Evolutionary conservation across 2,329 filamentous ascomycete species (phyloP).

Genomic region (Phaeophleospora eucalypticola): DNA sequence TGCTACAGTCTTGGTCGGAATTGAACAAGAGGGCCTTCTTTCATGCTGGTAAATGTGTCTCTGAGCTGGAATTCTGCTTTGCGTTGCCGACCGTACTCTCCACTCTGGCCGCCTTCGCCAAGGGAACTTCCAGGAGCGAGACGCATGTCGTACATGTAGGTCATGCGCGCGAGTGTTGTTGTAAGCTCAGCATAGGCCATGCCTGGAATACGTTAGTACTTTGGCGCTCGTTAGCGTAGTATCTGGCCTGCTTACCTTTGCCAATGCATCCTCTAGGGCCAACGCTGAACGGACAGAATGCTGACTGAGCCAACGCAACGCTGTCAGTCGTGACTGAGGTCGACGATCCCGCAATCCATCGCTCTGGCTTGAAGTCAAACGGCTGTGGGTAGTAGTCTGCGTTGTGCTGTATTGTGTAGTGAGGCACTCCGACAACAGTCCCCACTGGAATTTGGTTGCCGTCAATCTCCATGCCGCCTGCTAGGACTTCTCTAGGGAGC

Average conservation of each 20-base stretch:
- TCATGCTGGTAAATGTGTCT: constrained; percentile 9
- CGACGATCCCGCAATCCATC: constrained; percentile 21
- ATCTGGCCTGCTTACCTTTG: too few relatives aligned
- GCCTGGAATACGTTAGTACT: too few relatives aligned
- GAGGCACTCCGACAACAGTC: constrained; percentile 31
- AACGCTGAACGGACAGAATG: constrained; percentile 20
- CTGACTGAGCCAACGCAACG: constrained; percentile 13
- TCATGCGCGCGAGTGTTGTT: constrained; percentile 14
- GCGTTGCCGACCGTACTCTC: neutral
- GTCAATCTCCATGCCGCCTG: constrained; percentile 32
- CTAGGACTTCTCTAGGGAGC: constrained; percentile 33
- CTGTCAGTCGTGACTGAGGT: too few relatives aligned
- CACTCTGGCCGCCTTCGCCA: constrained; percentile 9
- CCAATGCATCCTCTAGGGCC: constrained; percentile 21
- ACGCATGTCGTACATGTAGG: constrained; percentile 20
- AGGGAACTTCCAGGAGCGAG: constrained; percentile 14
- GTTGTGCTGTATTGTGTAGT: constrained; percentile 36
- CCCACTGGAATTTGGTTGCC: constrained; percentile 35
- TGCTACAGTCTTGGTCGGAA: too few relatives aligned
- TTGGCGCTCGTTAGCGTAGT: too few relatives aligned
- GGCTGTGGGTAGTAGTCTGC: constrained; percentile 26
- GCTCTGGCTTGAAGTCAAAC: constrained; percentile 24
- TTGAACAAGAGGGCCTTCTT: constrained; percentile 2
- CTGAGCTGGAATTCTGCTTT: constrained; percentile 13
- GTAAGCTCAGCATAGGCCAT: constrained; percentile 22